Percentiles rank a stretch among this genome's conserved stretches.
phyloP scores from a whole-genome alignment of 2,329 filamentous ascomycete species.

The Ophiostoma sp. region DNA sequence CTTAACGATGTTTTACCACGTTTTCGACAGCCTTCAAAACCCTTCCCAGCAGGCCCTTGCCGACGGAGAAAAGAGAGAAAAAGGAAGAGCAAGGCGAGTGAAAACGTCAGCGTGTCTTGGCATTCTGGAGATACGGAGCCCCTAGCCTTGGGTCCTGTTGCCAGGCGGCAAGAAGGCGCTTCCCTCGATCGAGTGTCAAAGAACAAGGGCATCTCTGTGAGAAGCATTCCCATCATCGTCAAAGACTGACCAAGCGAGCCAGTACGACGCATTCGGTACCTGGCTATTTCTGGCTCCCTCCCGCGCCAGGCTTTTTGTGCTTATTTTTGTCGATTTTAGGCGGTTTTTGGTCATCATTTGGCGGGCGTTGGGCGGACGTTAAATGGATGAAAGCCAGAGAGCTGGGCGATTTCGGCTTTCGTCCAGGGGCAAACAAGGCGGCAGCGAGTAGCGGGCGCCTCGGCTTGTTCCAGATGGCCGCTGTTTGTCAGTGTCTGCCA shows the following conservation, averaged over 20 bases:
- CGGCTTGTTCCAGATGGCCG: neutral
- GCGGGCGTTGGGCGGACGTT: neutral
- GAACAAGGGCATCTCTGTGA: no score
- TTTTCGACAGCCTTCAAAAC: neutral
- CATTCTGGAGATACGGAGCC: neutral
- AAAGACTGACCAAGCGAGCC: neutral
- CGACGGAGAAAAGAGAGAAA: neutral
- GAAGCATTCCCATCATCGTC: neutral
- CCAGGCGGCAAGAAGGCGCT: neutral
- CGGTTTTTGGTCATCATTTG: neutral
- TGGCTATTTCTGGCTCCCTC: slow-evolving; percentile 3
- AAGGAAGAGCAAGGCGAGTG: no score
- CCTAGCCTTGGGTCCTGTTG: neutral
- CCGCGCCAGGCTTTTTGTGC: neutral
- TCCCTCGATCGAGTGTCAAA: no score
- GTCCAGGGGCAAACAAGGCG: neutral
- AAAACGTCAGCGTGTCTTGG: slow-evolving; percentile 15
- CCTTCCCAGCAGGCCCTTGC: neutral
- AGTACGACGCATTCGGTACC: neutral
- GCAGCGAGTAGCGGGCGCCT: neutral
- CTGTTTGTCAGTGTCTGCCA: neutral
- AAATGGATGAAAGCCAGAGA: neutral
- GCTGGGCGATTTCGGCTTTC: neutral
- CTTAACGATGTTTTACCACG: neutral
- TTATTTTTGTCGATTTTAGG: neutral